Conservation (phyloP, 2,329 filamentous ascomycete genomes). For the Plectosphaerella cucumerina region DNA sequence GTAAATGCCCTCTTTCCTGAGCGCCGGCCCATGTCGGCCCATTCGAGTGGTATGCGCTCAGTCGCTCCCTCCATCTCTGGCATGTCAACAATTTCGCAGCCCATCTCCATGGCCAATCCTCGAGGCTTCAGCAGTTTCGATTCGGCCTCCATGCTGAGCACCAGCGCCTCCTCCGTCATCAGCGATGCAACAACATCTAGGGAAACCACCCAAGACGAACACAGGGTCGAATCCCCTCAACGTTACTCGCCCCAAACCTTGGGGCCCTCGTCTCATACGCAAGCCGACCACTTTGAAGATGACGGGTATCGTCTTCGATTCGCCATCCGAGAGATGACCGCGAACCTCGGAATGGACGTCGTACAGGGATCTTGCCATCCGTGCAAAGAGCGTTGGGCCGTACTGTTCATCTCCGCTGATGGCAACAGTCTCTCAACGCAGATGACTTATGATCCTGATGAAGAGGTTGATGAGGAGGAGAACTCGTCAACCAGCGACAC, state of each 20-base stretch:
- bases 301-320: conserved; percentile 62
- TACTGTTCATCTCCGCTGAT: conserved; percentile 72
- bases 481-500: conserved; percentile 56
- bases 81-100: conserved; percentile 65
- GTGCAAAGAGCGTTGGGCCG: conserved; percentile 77
- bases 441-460: conserved; percentile 68
- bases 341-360: conserved; percentile 59
- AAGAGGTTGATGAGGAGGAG: conserved; percentile 60
- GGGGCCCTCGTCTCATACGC: conserved; percentile 38
- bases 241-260: conserved; percentile 50
- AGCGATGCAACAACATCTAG: conserved; percentile 66
- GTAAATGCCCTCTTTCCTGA: conserved; percentile 83
- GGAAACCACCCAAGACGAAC: conserved; percentile 58
- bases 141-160: conserved; percentile 66
- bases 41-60: conserved; percentile 59
- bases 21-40: conserved; percentile 58
- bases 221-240: conserved; percentile 41
- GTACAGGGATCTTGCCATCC: conserved; percentile 69
- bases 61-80: conserved; percentile 65
- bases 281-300: conserved; percentile 53
- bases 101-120: conserved; percentile 55
- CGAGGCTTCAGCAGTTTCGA: conserved; percentile 52
- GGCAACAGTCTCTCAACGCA: conserved; percentile 65
- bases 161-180: conserved; percentile 66
- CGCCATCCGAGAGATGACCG: conserved; percentile 67